Conservation (phyloP, 345 rosid species). For the Clausena lansium region DNA sequence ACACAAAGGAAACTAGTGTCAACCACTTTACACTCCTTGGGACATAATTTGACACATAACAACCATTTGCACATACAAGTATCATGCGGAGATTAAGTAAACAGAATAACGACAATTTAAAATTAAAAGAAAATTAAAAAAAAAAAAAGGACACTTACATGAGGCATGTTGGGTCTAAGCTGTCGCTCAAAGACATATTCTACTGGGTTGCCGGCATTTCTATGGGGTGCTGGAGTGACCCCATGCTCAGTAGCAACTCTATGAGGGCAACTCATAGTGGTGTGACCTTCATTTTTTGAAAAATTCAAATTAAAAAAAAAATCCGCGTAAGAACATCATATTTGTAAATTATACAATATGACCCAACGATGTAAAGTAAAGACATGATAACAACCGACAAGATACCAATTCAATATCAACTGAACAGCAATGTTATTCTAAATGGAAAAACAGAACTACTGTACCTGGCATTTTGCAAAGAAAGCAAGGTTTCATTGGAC, state of each 20-base stretch:
- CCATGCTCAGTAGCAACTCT: constrained; percentile 67
- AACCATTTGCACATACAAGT: background rate
- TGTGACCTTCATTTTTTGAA: constrained; percentile 64
- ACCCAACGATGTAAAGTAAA: background rate
- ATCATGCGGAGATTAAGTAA: background rate
- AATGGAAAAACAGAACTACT: background rate
- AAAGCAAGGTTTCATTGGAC: constrained; percentile 97
- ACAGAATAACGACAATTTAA: background rate
- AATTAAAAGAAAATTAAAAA: background rate
- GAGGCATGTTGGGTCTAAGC: constrained; percentile 50
- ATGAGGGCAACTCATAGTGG: constrained; percentile 85
- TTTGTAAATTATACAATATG: background rate
- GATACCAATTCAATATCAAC: background rate
- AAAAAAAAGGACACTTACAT: constrained; percentile 30
- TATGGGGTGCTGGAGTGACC: constrained; percentile 52
- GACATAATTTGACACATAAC: background rate
- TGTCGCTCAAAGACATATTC: constrained; percentile 82
- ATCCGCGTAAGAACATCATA: background rate
- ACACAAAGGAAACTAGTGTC: background rate
- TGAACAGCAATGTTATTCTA: background rate
- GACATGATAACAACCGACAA: background rate
- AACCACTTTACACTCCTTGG: background rate
- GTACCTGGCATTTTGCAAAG: constrained; percentile 96
- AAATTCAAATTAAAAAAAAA: constrained; percentile 5
- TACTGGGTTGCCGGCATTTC: constrained; percentile 49